Evolutionary conservation across 805 yeast genomes (phyloP).

Genomic region (Pichia californica): DNA sequence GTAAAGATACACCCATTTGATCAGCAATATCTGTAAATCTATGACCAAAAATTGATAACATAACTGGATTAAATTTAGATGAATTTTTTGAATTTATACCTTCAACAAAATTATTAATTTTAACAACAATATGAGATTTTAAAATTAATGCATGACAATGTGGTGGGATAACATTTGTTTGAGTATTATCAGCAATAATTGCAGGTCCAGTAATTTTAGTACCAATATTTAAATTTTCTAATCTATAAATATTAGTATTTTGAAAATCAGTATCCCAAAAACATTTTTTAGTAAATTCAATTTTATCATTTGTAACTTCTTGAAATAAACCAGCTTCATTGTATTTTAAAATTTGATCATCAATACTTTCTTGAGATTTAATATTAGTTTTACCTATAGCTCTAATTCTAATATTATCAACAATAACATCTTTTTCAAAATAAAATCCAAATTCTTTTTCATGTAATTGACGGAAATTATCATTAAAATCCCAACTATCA

Average conservation of each 20-base stretch:
- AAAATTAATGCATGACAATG: conserved; percentile 47
- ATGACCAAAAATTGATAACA: conserved; percentile 71
- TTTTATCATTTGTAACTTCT: conserved; percentile 22
- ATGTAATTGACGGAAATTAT: conserved; percentile 50
- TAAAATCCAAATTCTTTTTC: conserved; percentile 69
- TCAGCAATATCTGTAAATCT: conserved; percentile 88
- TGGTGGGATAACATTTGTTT: conserved; percentile 70
- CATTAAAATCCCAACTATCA: conserved; percentile 28
- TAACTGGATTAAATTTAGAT: conserved; percentile 53
- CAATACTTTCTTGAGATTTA: conserved; percentile 35
- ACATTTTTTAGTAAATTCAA: conserved; percentile 37
- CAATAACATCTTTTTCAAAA: conserved; percentile 47
- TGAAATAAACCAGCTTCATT: conserved; percentile 15
- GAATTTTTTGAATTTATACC: not conserved
- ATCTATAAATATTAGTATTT: conserved; percentile 45
- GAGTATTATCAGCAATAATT: conserved; percentile 71
- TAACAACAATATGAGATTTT: conserved; percentile 45
- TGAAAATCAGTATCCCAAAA: conserved; percentile 49
- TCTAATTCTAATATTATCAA: conserved; percentile 70
- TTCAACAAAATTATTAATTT: not conserved
- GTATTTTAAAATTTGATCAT: conserved; percentile 43
- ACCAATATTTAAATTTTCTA: conserved; percentile 50
- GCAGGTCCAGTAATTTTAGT: conserved; percentile 61
- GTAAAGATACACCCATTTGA: conserved; percentile 77
- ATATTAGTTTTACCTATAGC: conserved; percentile 55